Conservation (phyloP, 495 filamentous ascomycete genomes). For the Hypoxylon rickii region DNA sequence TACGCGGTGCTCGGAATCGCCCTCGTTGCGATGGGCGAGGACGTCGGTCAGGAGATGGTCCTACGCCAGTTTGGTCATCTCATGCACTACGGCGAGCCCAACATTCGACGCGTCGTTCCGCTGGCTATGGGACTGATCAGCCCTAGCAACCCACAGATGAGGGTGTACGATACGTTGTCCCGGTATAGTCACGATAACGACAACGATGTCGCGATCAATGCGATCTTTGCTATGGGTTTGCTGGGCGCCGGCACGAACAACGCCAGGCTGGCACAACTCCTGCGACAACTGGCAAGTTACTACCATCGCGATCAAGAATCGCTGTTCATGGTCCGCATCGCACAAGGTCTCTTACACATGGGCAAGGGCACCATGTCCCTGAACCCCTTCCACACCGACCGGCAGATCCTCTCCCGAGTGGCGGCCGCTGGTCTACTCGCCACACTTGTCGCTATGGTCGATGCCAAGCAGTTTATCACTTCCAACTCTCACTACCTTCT, state of each 20-base stretch:
- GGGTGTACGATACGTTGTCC: slow-evolving; percentile 98
- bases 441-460: slow-evolving; percentile 88
- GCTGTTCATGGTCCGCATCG: slow-evolving; percentile 98
- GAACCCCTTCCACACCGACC: slow-evolving; percentile 98
- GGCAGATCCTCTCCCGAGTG: slow-evolving; percentile 90
- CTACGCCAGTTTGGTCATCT: slow-evolving; percentile 95
- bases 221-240: slow-evolving; percentile 99
- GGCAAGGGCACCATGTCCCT: slow-evolving; percentile 96
- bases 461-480: slow-evolving; percentile 93
- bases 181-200: slow-evolving; percentile 99
- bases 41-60: slow-evolving; percentile 98
- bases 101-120: slow-evolving; percentile 94
- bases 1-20: slow-evolving; percentile 95
- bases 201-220: slow-evolving; percentile 96
- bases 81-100: slow-evolving; percentile 98
- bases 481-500: slow-evolving; percentile 90
- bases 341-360: slow-evolving; percentile 97
- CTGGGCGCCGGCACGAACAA: slow-evolving; percentile 98
- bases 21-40: slow-evolving; percentile 96
- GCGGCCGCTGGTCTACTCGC: slow-evolving; percentile 87
- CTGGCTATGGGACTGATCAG: slow-evolving; percentile 97
- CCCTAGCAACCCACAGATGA: slow-evolving; percentile 99
- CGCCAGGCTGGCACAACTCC: slow-evolving; percentile 89
- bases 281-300: slow-evolving; percentile 94
- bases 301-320: slow-evolving; percentile 96